Base-by-base conservation (phyloP, 805 yeast genomes). In the Candida odintsovae region DNA sequence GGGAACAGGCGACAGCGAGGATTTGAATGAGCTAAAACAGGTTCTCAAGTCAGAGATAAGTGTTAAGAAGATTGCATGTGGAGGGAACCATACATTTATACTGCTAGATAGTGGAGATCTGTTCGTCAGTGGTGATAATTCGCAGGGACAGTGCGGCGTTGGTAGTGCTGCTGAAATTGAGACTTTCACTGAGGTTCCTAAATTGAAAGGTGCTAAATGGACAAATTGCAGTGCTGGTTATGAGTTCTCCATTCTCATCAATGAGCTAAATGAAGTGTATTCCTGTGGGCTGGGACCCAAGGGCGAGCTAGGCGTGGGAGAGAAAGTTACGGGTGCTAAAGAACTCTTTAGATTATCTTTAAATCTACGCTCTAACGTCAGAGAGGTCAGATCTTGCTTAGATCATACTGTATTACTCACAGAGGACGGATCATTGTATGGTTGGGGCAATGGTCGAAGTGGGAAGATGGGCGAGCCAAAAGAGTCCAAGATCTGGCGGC, bases 1-100 rank as follows among this genome's bases (percentile, higher is more conserved):
- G 41, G 95, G 97, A 36, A 61, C 72, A 35, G 73, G 71, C 6
- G 65, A 80, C 51, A 63, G 66, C 31, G 74, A 73, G 1, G 97
- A 84, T 61, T 47, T 66, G 9, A 54, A 62, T 20, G 51, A 43
- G 11, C 63, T 74, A 16, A 45, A 45, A 18, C 21, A 26, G 2
- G 58, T 55, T 21, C 48, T 35, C 42, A 43, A 8, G 18, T 20
- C 28, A 2, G 48, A 37, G 40, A 47, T 15, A 8, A 47, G 43
- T n/a, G 74, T 82, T 0, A 45, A 58, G 42, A 68, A 70, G 52
- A 69, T 90, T 12, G 75, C 72, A 0, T 80, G 90, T 55, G 97
- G 97, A 4, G 97, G 98, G 0, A 90, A 90, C 55, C 97, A 92
- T 61, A 83, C 95, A 0, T 55, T 87, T 16, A 50, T 88, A 2